phyloP scores from a whole-genome alignment of 768 basidiomycete genomes.

The Podaxis carcinomalis region DNA sequence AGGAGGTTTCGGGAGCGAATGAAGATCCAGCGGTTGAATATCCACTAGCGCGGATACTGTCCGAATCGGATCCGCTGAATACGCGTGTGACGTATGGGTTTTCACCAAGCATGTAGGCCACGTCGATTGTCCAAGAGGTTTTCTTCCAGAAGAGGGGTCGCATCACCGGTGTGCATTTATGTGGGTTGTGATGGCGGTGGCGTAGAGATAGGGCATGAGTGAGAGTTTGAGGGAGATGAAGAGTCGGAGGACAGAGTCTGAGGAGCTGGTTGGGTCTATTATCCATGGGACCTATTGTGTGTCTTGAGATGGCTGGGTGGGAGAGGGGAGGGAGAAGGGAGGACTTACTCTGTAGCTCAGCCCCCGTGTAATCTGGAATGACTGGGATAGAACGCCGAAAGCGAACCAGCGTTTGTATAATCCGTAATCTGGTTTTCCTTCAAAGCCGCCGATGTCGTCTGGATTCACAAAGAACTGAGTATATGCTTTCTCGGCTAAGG shows the following conservation, averaged over 20 bases:
- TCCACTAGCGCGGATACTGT: slow-evolving; percentile 13
- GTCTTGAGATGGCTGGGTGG: no score
- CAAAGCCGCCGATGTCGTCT: slow-evolving; percentile 40
- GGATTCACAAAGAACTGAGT: background rate
- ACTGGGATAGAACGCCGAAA: slow-evolving; percentile 31
- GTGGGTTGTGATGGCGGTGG: slow-evolving; percentile 26
- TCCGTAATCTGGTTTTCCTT: slow-evolving; percentile 33
- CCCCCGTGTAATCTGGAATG: slow-evolving; percentile 45
- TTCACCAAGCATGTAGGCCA: slow-evolving; percentile 28
- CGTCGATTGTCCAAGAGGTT: slow-evolving; percentile 25
- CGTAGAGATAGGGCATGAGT: slow-evolving; percentile 42
- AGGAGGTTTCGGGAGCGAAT: background rate
- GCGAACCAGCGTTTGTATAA: slow-evolving; percentile 45
- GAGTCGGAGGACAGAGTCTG: slow-evolving; percentile 31
- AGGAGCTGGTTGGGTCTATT: slow-evolving; percentile 33
- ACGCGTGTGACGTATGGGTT: slow-evolving; percentile 28
- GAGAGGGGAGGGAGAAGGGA: background rate
- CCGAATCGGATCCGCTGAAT: slow-evolving; percentile 16
- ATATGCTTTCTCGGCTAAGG: background rate
- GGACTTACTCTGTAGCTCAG: slow-evolving; percentile 35
- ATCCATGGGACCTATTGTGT: slow-evolving; percentile 35
- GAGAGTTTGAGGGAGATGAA: slow-evolving; percentile 38
- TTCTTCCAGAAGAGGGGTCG: slow-evolving; percentile 28
- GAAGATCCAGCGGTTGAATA: background rate
- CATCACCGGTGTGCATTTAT: slow-evolving; percentile 27